phyloP scores from a whole-genome alignment of 495 filamentous ascomycete species.

The Lepidopterella palustris region DNA sequence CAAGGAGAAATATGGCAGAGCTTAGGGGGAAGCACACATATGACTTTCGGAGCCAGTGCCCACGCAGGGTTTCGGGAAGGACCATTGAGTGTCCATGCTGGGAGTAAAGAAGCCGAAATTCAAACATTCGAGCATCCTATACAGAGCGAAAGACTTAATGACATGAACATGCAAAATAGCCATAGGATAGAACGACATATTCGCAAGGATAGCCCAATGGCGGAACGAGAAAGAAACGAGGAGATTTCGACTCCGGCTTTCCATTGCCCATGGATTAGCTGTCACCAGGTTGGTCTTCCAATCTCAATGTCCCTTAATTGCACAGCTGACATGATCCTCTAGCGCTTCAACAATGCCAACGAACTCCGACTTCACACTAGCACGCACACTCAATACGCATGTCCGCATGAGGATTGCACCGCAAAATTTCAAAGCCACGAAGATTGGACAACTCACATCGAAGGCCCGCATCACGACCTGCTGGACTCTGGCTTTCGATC shows the following conservation, averaged over 20 bases:
- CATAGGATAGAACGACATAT: neutral
- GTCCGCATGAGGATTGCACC: conserved; percentile 16
- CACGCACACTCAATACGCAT: conserved; percentile 8
- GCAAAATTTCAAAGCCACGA: conserved; percentile 5
- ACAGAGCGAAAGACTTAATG: neutral
- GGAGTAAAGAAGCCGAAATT: neutral
- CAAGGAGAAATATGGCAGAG: neutral
- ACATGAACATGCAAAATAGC: neutral
- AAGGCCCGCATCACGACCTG: conserved; percentile 20
- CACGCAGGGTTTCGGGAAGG: neutral
- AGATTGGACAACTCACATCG: conserved; percentile 19
- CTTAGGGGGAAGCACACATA: neutral
- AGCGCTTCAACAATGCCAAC: conserved; percentile 16
- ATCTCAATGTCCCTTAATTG: neutral
- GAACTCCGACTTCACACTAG: conserved; percentile 10
- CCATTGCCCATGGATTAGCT: conserved; percentile 26
- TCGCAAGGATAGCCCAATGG: neutral
- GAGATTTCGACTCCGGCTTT: conserved; percentile 1
- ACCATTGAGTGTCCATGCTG: neutral
- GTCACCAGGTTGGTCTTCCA: conserved; percentile 14
- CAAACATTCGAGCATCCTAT: neutral
- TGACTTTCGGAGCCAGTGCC: neutral
- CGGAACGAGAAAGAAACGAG: neutral
- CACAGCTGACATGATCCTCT: neutral
- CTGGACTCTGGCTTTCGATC: conserved; percentile 6